phyloP scores from a whole-genome alignment of 2,329 filamentous ascomycete species.

The Talaromyces atroroseus region DNA sequence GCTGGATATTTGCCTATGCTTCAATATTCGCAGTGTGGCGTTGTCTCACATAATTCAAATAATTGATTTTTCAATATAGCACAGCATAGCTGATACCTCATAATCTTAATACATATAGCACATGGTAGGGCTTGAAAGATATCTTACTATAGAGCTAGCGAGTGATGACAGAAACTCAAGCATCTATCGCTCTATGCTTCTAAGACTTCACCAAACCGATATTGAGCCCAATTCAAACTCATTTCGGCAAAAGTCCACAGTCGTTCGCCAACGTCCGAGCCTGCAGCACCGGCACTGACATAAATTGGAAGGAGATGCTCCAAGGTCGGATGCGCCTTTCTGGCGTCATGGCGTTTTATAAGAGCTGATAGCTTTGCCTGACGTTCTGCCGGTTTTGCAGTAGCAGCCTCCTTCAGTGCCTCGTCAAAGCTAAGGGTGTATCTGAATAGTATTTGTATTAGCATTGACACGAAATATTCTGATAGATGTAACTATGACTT shows the following conservation, averaged over 20 bases:
- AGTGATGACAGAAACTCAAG: background rate
- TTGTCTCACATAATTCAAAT: too few relatives aligned
- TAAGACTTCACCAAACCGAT: slow-evolving; percentile 41
- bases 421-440: slow-evolving; percentile 62
- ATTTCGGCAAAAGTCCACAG: slow-evolving; percentile 47
- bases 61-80: too few relatives aligned
- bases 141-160: background rate
- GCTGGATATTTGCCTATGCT: background rate
- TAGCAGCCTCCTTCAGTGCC: slow-evolving; percentile 61
- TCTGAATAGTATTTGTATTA: slow-evolving; percentile 29
- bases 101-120: background rate
- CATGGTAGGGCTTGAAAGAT: background rate
- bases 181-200: background rate
- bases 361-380: slow-evolving; percentile 43
- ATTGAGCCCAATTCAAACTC: slow-evolving; percentile 53
- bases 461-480: too few relatives aligned
- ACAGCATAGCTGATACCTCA: background rate
- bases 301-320: slow-evolving; percentile 59
- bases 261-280: slow-evolving; percentile 41
- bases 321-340: slow-evolving; percentile 58
- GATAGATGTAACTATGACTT: too few relatives aligned
- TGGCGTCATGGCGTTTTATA: slow-evolving; percentile 49
- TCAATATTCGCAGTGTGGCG: background rate
- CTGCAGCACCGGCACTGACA: slow-evolving; percentile 53
- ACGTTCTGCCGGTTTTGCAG: slow-evolving; percentile 38